These are phyloP conservation scores for Hyaloperonospora brassicae DNA, from an alignment of 352 stramenopile genomes.

Conservation along the genomic window DNA sequence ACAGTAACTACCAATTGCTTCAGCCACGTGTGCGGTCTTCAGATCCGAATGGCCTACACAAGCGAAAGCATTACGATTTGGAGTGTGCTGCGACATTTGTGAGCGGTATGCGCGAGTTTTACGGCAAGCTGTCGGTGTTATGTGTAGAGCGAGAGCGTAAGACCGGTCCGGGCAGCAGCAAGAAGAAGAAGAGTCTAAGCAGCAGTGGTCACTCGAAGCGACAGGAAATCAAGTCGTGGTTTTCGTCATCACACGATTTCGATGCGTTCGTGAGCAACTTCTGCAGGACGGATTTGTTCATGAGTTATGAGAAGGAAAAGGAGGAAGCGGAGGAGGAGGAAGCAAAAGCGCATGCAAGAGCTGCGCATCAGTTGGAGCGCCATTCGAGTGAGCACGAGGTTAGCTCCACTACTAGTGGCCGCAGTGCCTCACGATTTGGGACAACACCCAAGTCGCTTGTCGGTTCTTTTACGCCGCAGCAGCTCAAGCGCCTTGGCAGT, in stretches of 20 bases:
- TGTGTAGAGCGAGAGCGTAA: constrained; percentile 63
- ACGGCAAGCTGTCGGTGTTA: constrained; percentile 46
- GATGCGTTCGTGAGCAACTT: constrained; percentile 78
- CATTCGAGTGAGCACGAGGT: constrained; percentile 31
- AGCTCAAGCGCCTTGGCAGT: constrained; percentile 57
- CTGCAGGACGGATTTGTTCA: constrained; percentile 38
- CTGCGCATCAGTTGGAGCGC: constrained; percentile 27
- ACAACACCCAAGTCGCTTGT: constrained; percentile 31
- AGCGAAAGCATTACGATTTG: constrained; percentile 53
- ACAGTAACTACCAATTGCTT: constrained; percentile 27
- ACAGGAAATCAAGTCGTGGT: constrained; percentile 81
- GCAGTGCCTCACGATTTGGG: constrained; percentile 28
- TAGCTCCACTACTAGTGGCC: constrained; percentile 31
- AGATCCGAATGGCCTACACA: constrained; percentile 29
- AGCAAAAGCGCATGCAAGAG: constrained; percentile 23
- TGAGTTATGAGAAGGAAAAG: constrained; percentile 40
- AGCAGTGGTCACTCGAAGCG: constrained; percentile 59
- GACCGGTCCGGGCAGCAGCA: constrained; percentile 28
- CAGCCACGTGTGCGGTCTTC: constrained; percentile 17
- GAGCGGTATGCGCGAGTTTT: constrained; percentile 53
- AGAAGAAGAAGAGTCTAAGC: constrained; percentile 39
- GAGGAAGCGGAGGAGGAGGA: constrained; percentile 20
- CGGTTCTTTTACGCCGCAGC: constrained; percentile 33
- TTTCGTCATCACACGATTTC: constrained; percentile 76
- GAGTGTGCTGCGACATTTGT: constrained; percentile 53